Evolutionary conservation across 257 asterid species (phyloP).

Genomic region (Solanum lycopersicoides): DNA sequence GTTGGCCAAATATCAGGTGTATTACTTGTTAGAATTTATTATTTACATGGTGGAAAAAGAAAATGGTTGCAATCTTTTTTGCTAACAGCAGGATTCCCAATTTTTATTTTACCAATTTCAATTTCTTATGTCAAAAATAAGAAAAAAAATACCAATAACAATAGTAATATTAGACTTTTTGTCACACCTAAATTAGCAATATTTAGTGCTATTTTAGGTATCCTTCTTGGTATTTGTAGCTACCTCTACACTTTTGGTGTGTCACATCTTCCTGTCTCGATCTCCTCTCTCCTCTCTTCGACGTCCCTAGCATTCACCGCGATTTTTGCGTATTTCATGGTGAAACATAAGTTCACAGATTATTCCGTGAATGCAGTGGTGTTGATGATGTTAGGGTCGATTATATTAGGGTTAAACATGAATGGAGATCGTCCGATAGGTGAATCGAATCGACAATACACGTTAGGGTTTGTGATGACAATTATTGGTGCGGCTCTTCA

Average conservation of each 20-base stretch:
- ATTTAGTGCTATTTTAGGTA: conserved; percentile 9
- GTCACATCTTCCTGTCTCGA: conserved; percentile 18
- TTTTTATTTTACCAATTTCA: conserved; percentile 13
- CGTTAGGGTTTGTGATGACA: conserved; percentile 18
- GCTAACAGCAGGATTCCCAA: conserved; percentile 25
- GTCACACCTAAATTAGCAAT: conserved; percentile 3
- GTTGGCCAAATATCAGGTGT: conserved; percentile 24
- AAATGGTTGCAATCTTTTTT: conserved; percentile 21
- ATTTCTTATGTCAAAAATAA: background rate
- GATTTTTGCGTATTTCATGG: conserved; percentile 12
- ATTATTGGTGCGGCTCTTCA: conserved; percentile 22
- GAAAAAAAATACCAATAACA: background rate
- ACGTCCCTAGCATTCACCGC: conserved; percentile 19
- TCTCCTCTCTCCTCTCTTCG: conserved; percentile 16
- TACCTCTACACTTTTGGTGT: conserved; percentile 20
- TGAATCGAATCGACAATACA: conserved; percentile 9
- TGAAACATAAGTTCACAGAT: conserved; percentile 18
- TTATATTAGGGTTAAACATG: conserved; percentile 17
- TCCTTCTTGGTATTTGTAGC: conserved; percentile 12
- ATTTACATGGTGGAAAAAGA: conserved; percentile 18
- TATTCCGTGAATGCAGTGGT: conserved; percentile 12
- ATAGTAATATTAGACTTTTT: background rate
- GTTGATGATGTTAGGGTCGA: conserved; percentile 21
- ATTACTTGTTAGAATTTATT: conserved; percentile 16
- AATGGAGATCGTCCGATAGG: conserved; percentile 16